Base-by-base conservation (phyloP, 129 eudicot species). In the Flaveria linearis region DNA sequence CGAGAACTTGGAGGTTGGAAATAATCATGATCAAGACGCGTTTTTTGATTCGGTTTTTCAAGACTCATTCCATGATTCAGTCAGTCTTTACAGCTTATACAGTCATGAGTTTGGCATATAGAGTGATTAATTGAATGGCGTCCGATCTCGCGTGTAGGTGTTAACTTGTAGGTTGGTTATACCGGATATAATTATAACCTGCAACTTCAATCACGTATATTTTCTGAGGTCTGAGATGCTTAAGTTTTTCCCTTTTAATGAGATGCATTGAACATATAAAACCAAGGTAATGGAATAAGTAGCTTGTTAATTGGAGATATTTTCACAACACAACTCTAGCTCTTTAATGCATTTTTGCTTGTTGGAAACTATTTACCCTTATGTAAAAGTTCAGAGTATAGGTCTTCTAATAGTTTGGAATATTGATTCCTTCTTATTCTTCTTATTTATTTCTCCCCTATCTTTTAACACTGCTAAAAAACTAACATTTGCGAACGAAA, bases 51-150 rank as follows among this genome's bases (percentile, higher is more conserved):
- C 68, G 2, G 55, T 68, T 15, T 68, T 50, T 30, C 28, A 66
- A 72, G 87, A 79, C 51, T 57, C 68, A 55, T 65, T 13, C 46
- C 53, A 67, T n/a, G 75, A 75, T 66, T 76, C 71, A 33, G 30
- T 16, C 5, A 5, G 67, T 61, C 52, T 71, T 1, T 45, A 70
- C 49, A 13, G 22, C 61, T 20, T 63, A 47, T 36, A 75, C 66
- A 46, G 50, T 11, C 10, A 57, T 36, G 69, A 71, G 15, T 81
- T 30, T 51, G 72, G 3, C 39, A 66, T 76, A 55, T 66, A 30
- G 55, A 76, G 16, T 5, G 67, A 20, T 76, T 51, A 50, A 13
- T 12, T 2, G 51, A 47, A 47, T 62, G 62, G 8, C 50, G 49
- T 63, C 71, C 61, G 70, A 75, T 61, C 69, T 75, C 49, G 10